These are phyloP conservation scores for Aplosporella prunicola DNA, from an alignment of 2,329 filamentous ascomycete species.

Conservation along the genomic window DNA sequence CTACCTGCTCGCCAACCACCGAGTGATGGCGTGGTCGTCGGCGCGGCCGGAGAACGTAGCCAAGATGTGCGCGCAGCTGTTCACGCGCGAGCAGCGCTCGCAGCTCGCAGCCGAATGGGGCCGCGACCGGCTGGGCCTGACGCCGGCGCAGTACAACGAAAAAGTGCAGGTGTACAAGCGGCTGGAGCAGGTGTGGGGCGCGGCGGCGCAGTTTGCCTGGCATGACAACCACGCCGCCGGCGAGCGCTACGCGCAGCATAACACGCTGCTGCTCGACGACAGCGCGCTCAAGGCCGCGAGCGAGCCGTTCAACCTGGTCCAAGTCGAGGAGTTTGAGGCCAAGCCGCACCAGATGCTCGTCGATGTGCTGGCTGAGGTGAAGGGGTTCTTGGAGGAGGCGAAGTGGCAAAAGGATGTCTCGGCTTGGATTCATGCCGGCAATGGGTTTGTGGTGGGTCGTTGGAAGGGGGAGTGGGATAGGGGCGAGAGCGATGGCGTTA, in stretches of 20 bases:
- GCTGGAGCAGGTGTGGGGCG: conserved; percentile 61
- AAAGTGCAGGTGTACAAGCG: conserved; percentile 88
- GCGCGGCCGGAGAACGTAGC: conserved; percentile 64
- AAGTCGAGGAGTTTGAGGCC: conserved; percentile 67
- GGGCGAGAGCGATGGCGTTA: too few species aligned
- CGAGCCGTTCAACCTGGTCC: conserved; percentile 75
- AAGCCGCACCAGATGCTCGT: conserved; percentile 30
- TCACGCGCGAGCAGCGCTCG: conserved; percentile 45
- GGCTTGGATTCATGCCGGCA: conserved; percentile 26
- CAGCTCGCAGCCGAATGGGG: conserved; percentile 65
- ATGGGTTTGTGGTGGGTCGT: not conserved
- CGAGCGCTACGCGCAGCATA: conserved; percentile 62
- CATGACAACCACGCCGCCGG: conserved; percentile 31
- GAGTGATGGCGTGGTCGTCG: conserved; percentile 85
- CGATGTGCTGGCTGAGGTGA: conserved; percentile 41
- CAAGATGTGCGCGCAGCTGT: conserved; percentile 56
- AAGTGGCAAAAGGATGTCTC: conserved; percentile 51
- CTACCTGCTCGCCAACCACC: conserved; percentile 65
- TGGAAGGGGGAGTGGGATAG: too few species aligned
- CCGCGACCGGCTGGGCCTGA: conserved; percentile 65
- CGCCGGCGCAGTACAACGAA: conserved; percentile 50
- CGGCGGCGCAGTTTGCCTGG: conserved; percentile 33
- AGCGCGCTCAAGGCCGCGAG: conserved; percentile 66
- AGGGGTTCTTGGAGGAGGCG: conserved; percentile 44
- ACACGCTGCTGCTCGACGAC: conserved; percentile 88